Base-by-base conservation (phyloP, 331 rosid species). In the Spiraea crenata region DNA sequence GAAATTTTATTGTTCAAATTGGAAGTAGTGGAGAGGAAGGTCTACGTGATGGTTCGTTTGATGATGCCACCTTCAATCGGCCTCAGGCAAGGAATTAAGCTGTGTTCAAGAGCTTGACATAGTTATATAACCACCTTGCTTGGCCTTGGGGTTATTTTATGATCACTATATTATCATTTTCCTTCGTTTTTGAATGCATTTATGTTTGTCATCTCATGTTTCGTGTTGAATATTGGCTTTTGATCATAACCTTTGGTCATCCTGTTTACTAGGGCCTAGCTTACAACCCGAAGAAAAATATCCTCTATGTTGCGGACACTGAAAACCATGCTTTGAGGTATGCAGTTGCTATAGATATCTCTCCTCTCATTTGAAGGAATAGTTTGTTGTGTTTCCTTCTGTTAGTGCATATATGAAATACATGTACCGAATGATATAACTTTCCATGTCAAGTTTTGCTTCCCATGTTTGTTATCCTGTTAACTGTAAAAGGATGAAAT, bases 241-340 rank as follows among this genome's bases (percentile, higher is more conserved):
- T 63, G 45, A 41, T 71, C 51, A 13, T 75, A 67, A 71, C 20
- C 63, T 12, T 67, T 41, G 54, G 67, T 77, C 83, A 35, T 72
- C 67, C 61, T 58, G 71, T 76, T 71, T 72, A 79, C 72, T 74
- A 93, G 99, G 99, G 99, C 74, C 86, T 93, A 78, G 95, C 95
- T 77, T 93, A 93, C 82, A 93, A 89, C 83, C 82, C 95, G 68
- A 93, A 82, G 91, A 84, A 86, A 81, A 93, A 91, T 76, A 59
- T 83, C 69, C 96, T 93, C 63, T 93, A 93, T 78, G 96, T 93
- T 56, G 97, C 99, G 40, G 97, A 93, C 78, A 91, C 99, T 15
- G 97, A 91, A 83, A 93, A 93, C 79, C 99, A 93, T 85, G 96
- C 99, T 80, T 77, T 93, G 80, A 93, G 99, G 99, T 93, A 85